Evolutionary conservation across 805 yeast genomes (phyloP).

Genomic region (Sungouiella blattae): DNA sequence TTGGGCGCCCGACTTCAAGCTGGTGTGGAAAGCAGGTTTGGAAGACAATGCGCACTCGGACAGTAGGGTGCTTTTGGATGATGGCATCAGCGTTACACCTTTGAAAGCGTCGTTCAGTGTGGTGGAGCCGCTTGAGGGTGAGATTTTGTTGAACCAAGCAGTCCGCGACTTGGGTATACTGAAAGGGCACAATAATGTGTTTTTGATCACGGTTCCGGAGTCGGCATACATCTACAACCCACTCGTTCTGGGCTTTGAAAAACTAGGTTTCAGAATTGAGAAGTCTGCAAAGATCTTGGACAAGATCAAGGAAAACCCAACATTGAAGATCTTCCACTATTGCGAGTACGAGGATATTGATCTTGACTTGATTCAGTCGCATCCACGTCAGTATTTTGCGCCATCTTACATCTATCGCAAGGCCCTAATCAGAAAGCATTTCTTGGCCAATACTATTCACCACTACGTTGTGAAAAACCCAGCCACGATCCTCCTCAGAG

Average conservation of each 20-base stretch:
- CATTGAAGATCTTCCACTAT: slow-evolving; percentile 58
- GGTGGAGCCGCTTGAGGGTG: slow-evolving; percentile 52
- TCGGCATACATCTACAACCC: slow-evolving; percentile 43
- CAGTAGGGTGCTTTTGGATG: slow-evolving; percentile 64
- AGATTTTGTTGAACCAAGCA: slow-evolving; percentile 40
- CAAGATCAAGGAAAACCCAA: slow-evolving; percentile 11
- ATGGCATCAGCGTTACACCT: slow-evolving; percentile 52
- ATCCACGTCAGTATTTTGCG: slow-evolving; percentile 50
- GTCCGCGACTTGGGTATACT: slow-evolving; percentile 1
- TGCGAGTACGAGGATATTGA: slow-evolving; percentile 89
- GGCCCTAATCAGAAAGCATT: slow-evolving; percentile 88
- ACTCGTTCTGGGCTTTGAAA: slow-evolving; percentile 32
- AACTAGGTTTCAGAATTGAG: slow-evolving; percentile 23
- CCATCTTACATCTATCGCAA: slow-evolving; percentile 87
- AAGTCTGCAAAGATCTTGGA: slow-evolving; percentile 19
- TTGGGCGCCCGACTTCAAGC: slow-evolving; percentile 83
- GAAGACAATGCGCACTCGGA: slow-evolving; percentile 51
- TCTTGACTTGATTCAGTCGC: slow-evolving; percentile 55
- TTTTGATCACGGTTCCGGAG: slow-evolving; percentile 37
- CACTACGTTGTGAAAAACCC: slow-evolving; percentile 75
- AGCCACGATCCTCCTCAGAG: slow-evolving; percentile 48
- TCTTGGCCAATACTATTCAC: slow-evolving; percentile 78
- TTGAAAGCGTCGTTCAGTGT: slow-evolving; percentile 67
- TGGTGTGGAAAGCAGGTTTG: slow-evolving; percentile 53
- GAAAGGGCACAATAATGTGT: slow-evolving; percentile 5